Conservation (phyloP, 2,329 filamentous ascomycete genomes). For the Phialocephala sp. region DNA sequence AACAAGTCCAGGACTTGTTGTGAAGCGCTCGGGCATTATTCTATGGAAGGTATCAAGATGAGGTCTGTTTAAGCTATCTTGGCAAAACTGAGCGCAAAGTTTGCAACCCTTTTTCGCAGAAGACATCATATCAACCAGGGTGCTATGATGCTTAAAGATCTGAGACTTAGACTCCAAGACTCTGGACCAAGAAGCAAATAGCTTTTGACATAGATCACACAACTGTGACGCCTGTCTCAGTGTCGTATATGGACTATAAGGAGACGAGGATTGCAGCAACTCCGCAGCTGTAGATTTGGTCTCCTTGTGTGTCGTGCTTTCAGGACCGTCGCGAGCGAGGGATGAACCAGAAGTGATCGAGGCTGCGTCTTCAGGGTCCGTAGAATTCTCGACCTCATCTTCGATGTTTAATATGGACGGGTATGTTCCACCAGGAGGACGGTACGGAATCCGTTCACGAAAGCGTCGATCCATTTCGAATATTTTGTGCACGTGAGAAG, state of each 20-base stretch:
- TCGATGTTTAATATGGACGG: no score
- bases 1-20: not conserved
- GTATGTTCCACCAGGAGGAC: not conserved
- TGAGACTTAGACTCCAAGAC: not conserved
- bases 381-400: no score
- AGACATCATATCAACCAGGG: not conserved
- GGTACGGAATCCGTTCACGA: not conserved
- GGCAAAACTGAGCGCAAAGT: conserved; percentile 1
- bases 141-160: not conserved
- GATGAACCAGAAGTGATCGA: no score
- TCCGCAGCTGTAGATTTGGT: no score
- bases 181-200: not conserved
- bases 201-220: not conserved
- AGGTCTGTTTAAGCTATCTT: not conserved
- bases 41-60: not conserved
- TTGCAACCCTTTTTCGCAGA: not conserved
- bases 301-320: no score
- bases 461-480: not conserved
- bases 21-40: not conserved
- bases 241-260: not conserved
- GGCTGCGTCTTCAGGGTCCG: no score
- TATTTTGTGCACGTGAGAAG: not conserved
- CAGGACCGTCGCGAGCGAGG: no score
- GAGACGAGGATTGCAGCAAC: not conserved
- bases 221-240: not conserved